Evolutionary conservation across 306 rosid species (phyloP).

Genomic region (Vigna hirtella): DNA sequence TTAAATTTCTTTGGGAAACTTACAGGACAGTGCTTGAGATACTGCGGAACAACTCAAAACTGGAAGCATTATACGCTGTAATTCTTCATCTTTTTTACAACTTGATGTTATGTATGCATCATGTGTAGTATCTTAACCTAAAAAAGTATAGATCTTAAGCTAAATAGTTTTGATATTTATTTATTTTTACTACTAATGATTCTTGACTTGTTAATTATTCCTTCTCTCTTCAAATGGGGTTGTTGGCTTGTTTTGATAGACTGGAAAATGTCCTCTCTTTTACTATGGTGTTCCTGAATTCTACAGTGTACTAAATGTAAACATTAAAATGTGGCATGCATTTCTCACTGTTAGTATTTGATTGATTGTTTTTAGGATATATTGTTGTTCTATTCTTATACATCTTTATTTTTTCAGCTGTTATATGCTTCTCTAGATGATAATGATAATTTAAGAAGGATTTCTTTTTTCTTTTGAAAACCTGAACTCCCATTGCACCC

Average conservation of each 20-base stretch:
- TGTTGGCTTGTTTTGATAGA: background rate
- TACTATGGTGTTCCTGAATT: background rate
- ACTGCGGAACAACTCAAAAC: slow-evolving; percentile 89
- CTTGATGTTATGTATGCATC: background rate
- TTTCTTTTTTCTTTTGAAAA: background rate
- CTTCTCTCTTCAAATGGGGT: background rate
- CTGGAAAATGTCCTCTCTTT: background rate
- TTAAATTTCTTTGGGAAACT: slow-evolving; percentile 97
- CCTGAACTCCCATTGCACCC: background rate
- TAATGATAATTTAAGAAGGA: background rate
- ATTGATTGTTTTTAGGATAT: background rate
- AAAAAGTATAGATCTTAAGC: background rate
- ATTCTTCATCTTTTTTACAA: slow-evolving; percentile 10
- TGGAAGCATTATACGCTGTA: slow-evolving; percentile 97
- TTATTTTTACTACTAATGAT: background rate
- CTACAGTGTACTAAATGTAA: background rate
- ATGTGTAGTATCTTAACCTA: background rate
- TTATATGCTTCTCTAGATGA: background rate
- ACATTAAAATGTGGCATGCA: background rate
- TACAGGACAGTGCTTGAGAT: slow-evolving; percentile 96
- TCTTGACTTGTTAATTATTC: background rate
- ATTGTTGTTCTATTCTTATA: background rate
- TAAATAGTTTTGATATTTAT: background rate
- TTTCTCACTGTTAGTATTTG: background rate
- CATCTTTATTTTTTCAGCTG: background rate